Evolutionary conservation across 2,329 filamentous ascomycete genomes (phyloP).

Genomic region (Claviceps digitariae): DNA sequence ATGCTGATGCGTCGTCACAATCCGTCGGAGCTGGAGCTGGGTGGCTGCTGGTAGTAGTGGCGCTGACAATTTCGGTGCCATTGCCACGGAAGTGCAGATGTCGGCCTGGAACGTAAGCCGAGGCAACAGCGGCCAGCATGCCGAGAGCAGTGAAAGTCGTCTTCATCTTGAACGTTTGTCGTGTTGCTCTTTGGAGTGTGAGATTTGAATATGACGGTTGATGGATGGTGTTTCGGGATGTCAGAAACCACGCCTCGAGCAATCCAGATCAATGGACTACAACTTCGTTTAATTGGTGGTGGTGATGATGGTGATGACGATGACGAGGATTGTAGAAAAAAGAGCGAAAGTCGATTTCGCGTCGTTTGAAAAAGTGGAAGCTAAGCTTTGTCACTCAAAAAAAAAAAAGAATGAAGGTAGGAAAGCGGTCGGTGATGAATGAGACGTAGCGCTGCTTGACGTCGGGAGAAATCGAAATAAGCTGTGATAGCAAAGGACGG

Average conservation of each 20-base stretch:
- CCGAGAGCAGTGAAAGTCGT: conserved; percentile 27
- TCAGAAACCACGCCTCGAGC: neutral
- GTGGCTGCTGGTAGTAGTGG: conserved; percentile 24
- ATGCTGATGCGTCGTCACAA: too few relatives aligned
- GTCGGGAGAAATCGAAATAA: conserved; percentile 5
- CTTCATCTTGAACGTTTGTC: conserved; percentile 33
- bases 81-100: conserved; percentile 18
- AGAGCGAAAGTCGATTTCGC: conserved; percentile 22
- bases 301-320: too few relatives aligned
- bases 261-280: neutral
- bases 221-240: neutral
- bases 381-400: conserved; percentile 18
- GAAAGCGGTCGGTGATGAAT: conserved; percentile 8
- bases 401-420: conserved; percentile 13
- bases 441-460: conserved; percentile 8
- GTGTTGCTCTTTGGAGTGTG: neutral
- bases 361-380: conserved; percentile 12
- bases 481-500: conserved; percentile 7
- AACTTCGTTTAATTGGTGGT: neutral
- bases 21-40: too few relatives aligned
- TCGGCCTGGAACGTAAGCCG: conserved; percentile 23
- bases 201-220: neutral
- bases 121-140: conserved; percentile 32
- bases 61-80: conserved; percentile 18
- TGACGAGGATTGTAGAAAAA: conserved; percentile 1